A percentile compares a stretch with the other conserved stretches of the same genome.
These are phyloP conservation scores for Zalerion maritima DNA, from an alignment of 495 filamentous ascomycete species.

Conservation along the genomic window DNA sequence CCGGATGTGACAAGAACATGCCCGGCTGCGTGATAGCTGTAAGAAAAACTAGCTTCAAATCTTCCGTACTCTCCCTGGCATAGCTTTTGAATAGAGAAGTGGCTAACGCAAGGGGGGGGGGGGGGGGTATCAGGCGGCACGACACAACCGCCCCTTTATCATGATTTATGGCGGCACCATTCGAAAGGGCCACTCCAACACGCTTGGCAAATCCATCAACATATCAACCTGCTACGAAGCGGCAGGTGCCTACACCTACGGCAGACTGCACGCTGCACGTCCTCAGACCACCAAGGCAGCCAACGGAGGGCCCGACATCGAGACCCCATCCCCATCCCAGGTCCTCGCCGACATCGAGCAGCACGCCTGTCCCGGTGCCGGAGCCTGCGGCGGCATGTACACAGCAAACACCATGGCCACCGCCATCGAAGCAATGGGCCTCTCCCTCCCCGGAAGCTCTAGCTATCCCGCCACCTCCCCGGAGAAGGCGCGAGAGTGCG, in stretches of 20 bases:
- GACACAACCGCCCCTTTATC: conserved; percentile 75
- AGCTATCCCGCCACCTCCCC: conserved; percentile 79
- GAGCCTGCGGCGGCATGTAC: conserved; percentile 94
- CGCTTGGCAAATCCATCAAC: conserved; percentile 71
- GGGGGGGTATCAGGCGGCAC: no score
- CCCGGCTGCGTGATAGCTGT: conserved; percentile 57
- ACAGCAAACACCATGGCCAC: conserved; percentile 98
- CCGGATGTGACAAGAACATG: conserved; percentile 99
- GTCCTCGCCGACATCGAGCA: conserved; percentile 77
- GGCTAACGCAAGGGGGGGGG: no score
- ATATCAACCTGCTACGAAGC: conserved; percentile 87
- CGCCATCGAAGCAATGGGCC: conserved; percentile 89
- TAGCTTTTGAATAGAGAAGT: no score
- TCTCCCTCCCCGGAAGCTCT: conserved; percentile 78
- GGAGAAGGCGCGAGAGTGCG: conserved; percentile 83
- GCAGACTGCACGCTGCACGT: conserved; percentile 37
- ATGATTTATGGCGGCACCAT: conserved; percentile 84
- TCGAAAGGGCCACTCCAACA: conserved; percentile 64
- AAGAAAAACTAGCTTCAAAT: no score
- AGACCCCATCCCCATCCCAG: conserved; percentile 54
- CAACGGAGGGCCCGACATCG: conserved; percentile 17
- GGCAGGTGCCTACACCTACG: conserved; percentile 72
- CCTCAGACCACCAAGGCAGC: no score
- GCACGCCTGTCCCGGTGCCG: conserved; percentile 77
- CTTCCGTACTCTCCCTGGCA: no score